Percentiles rank a stretch among this genome's conserved stretches.
These are phyloP conservation scores for Malus fusca DNA, from an alignment of 306 rosid species.

Conservation along the genomic window DNA sequence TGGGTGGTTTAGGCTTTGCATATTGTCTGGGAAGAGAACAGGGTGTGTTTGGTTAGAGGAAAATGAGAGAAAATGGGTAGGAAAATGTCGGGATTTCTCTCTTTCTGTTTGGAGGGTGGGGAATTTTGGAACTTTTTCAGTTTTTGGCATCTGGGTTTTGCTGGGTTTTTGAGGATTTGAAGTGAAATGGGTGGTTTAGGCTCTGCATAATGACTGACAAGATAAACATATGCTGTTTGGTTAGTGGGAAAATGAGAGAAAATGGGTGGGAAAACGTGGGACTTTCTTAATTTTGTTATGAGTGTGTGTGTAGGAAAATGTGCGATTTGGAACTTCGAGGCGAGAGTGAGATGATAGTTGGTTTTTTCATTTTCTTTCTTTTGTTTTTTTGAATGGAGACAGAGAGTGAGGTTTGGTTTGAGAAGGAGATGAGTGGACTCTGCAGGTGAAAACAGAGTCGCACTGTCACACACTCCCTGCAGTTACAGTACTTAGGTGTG, in stretches of 20 bases:
- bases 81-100: background rate
- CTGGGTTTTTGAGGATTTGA: constrained; percentile 1
- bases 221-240: constrained; percentile 2
- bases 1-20: background rate
- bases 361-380: background rate
- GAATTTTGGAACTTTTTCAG: background rate
- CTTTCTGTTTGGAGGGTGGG: background rate
- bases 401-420: background rate
- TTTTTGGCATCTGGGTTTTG: background rate
- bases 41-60: constrained; percentile 9
- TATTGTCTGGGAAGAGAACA: background rate
- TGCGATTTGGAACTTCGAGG: background rate
- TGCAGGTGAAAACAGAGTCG: background rate
- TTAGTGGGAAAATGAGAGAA: background rate
- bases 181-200: background rate
- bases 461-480: background rate
- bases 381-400: background rate
- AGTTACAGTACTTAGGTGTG: background rate
- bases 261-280: constrained; percentile 13
- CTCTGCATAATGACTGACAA: background rate
- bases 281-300: background rate
- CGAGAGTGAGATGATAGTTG: background rate
- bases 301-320: constrained; percentile 6
- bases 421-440: background rate
- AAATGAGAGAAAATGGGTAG: background rate